Evolutionary conservation across 352 stramenopile species (phyloP).

Genomic region (Globisporangium ultimum): DNA sequence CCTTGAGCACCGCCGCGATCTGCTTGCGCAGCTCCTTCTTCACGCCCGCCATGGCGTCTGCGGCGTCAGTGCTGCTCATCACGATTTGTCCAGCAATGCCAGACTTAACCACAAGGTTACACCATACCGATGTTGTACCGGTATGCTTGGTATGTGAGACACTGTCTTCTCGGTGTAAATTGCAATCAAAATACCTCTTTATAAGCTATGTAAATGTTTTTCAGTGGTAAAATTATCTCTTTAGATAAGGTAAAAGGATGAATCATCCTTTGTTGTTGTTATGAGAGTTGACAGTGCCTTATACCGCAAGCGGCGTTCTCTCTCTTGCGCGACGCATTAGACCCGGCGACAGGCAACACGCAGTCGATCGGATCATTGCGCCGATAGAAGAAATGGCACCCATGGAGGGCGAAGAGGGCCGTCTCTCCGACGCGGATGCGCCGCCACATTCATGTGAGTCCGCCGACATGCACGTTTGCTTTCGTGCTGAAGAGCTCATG

Average conservation of each 20-base stretch:
- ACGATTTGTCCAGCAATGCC: neutral
- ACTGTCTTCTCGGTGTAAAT: too few relatives aligned
- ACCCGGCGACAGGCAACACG: neutral
- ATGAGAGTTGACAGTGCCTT: neutral
- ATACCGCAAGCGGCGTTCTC: constrained; percentile 1
- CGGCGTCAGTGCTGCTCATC: constrained; percentile 2
- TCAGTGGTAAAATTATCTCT: too few relatives aligned
- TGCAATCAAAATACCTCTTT: too few relatives aligned
- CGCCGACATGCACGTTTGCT: neutral
- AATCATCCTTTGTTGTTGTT: neutral
- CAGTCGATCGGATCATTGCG: too few relatives aligned
- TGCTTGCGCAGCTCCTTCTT: constrained; percentile 63
- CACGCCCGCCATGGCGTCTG: constrained; percentile 17
- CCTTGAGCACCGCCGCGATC: constrained; percentile 43
- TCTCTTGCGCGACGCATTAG: neutral
- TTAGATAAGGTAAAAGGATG: too few relatives aligned
- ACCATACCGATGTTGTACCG: too few relatives aligned
- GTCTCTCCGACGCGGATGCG: constrained; percentile 9
- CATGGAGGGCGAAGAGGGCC: constrained; percentile 6
- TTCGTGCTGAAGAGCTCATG: neutral
- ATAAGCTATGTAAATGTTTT: too few relatives aligned
- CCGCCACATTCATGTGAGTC: constrained; percentile 15
- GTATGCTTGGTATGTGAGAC: too few relatives aligned
- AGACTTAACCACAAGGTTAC: neutral
- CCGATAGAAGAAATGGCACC: neutral